These are phyloP conservation scores for Saturnispora sekii DNA, from an alignment of 805 yeast species.

Conservation along the genomic window DNA sequence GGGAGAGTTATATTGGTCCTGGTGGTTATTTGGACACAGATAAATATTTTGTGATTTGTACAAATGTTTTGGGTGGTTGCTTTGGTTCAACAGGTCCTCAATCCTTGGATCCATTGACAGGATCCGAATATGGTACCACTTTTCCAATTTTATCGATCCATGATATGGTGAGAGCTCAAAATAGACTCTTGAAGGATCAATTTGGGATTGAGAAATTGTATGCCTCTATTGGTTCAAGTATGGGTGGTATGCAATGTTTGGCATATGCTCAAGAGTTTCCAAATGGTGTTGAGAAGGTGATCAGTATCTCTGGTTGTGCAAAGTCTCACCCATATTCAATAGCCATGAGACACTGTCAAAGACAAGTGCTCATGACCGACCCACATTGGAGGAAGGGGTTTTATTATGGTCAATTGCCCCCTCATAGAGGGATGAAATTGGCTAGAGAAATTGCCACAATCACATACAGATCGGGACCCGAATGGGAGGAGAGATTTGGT, in stretches of 20 bases:
- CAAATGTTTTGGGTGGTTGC: constrained; percentile 91
- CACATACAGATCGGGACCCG: constrained; percentile 92
- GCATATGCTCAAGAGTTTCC: constrained; percentile 84
- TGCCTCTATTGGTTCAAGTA: constrained; percentile 83
- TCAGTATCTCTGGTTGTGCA: constrained; percentile 87
- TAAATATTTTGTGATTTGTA: constrained; percentile 74
- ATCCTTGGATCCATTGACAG: constrained; percentile 60
- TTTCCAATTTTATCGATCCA: constrained; percentile 80
- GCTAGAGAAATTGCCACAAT: constrained; percentile 92
- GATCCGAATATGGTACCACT: constrained; percentile 65
- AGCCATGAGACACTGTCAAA: constrained; percentile 86
- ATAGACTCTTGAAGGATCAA: constrained; percentile 50
- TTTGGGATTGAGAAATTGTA: constrained; percentile 55
- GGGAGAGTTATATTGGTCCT: constrained; percentile 91
- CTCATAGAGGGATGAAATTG: constrained; percentile 90
- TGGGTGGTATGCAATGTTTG: constrained; percentile 98
- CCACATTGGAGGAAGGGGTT: constrained; percentile 91
- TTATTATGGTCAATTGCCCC: constrained; percentile 66
- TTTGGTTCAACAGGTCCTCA: constrained; percentile 94
- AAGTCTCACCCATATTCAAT: constrained; percentile 90
- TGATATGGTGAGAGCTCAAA: constrained; percentile 89
- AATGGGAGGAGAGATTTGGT: constrained; percentile 92
- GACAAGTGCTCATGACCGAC: constrained; percentile 91
- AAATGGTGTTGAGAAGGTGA: constrained; percentile 58
- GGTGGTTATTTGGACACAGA: constrained; percentile 71